A percentile compares a stretch with the other conserved stretches of the same genome.
phyloP scores from a whole-genome alignment of 2,329 filamentous ascomycete genomes.

The Cytospora schulzeri region DNA sequence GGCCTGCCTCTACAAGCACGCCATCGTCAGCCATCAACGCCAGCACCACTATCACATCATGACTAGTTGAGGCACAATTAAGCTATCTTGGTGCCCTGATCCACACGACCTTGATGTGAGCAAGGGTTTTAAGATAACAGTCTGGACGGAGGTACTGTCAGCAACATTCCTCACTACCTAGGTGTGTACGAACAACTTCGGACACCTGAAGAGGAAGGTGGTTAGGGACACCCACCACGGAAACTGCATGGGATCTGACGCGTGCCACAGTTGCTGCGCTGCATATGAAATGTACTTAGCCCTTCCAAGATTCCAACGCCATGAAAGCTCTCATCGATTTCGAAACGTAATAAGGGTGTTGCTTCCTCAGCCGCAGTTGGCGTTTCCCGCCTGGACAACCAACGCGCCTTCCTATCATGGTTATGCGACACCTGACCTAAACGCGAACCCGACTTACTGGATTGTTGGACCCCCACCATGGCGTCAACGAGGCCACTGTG shows the following conservation, averaged over 20 bases:
- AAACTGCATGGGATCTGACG: conserved; percentile 13
- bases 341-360: neutral
- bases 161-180: too few species aligned
- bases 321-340: neutral
- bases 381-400: neutral
- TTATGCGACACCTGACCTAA: neutral
- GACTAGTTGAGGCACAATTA: neutral
- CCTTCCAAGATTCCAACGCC: neutral
- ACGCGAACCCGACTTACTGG: neutral
- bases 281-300: neutral
- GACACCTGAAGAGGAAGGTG: conserved; percentile 2
- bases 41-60: neutral
- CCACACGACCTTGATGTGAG: neutral
- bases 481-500: neutral
- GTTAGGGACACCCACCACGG: too few species aligned
- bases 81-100: neutral
- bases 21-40: too few species aligned
- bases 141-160: too few species aligned
- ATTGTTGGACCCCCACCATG: neutral
- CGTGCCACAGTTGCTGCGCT: too few species aligned
- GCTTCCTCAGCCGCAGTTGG: neutral
- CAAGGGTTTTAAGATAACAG: too few species aligned
- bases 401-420: conserved; percentile 14
- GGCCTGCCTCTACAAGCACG: too few species aligned
- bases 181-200: too few species aligned